Evolutionary conservation across 78 protist species (phyloP).

Genomic region (Polysphondylium violaceum): DNA sequence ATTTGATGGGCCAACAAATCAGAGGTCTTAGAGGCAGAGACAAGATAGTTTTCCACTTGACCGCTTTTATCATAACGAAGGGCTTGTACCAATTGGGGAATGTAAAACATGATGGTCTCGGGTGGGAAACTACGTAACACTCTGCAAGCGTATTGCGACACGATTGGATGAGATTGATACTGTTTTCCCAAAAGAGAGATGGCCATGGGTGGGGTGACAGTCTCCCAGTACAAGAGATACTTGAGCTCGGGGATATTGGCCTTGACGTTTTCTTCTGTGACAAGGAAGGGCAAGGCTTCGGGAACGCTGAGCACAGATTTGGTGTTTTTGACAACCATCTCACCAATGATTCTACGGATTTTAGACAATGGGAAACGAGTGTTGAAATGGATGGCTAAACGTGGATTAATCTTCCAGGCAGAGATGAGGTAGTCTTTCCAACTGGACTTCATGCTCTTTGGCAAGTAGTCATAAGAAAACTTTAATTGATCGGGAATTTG

Average conservation of each 20-base stretch:
- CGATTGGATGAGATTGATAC: slow-evolving; percentile 75
- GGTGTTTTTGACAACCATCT: slow-evolving; percentile 76
- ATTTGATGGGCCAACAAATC: slow-evolving; percentile 90
- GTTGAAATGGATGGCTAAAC: slow-evolving; percentile 55
- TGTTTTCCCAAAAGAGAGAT: slow-evolving; percentile 40
- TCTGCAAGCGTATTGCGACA: slow-evolving; percentile 82
- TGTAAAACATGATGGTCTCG: slow-evolving; percentile 88
- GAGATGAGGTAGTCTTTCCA: slow-evolving; percentile 78
- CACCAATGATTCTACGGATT: slow-evolving; percentile 36
- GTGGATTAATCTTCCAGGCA: slow-evolving; percentile 79
- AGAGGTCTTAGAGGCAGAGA: slow-evolving; percentile 39
- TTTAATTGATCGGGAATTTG: slow-evolving; percentile 66
- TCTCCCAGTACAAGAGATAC: slow-evolving; percentile 83
- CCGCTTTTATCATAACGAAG: slow-evolving; percentile 78
- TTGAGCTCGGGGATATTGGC: slow-evolving; percentile 81
- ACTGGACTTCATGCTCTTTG: slow-evolving; percentile 16
- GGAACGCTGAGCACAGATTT: slow-evolving; percentile 45
- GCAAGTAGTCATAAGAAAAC: slow-evolving; percentile 53
- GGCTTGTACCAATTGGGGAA: slow-evolving; percentile 93
- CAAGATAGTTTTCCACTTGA: slow-evolving; percentile 70
- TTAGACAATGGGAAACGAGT: slow-evolving; percentile 70
- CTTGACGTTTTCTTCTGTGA: slow-evolving; percentile 70
- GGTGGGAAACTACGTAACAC: slow-evolving; percentile 80
- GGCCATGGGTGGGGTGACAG: slow-evolving; percentile 84
- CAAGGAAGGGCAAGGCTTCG: slow-evolving; percentile 85